Evolutionary conservation across 2,329 filamentous ascomycete genomes (phyloP).

Genomic region (Pleoardoris graminearum): DNA sequence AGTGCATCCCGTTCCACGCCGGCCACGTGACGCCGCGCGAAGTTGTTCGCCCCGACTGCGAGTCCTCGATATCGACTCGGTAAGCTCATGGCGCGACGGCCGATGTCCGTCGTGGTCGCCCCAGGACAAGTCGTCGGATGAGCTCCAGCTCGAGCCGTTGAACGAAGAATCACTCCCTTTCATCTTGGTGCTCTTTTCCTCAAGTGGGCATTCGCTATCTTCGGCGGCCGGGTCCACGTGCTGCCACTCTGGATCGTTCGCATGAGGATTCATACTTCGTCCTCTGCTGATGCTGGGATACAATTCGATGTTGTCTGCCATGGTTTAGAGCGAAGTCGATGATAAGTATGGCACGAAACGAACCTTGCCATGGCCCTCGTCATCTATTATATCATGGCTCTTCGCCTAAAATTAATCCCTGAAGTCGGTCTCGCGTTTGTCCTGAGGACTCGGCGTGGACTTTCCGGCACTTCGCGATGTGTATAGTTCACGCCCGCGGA

Average conservation of each 20-base stretch:
- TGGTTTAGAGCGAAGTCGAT: too few species aligned
- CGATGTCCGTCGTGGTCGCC: slow-evolving; percentile 20
- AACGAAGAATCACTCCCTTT: not conserved
- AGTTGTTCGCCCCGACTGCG: slow-evolving; percentile 6
- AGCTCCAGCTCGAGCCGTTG: not conserved
- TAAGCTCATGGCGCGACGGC: slow-evolving; percentile 13
- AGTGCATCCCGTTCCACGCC: not conserved
- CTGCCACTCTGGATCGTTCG: not conserved
- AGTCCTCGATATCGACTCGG: slow-evolving; percentile 12
- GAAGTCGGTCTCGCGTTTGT: not conserved
- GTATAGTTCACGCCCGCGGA: too few species aligned
- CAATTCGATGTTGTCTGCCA: slow-evolving; percentile 1
- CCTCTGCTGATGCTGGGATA: not conserved
- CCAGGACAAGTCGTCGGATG: not conserved
- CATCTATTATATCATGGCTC: not conserved
- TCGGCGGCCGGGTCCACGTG: not conserved
- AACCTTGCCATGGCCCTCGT: not conserved
- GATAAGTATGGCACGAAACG: too few species aligned
- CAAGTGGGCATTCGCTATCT: not conserved
- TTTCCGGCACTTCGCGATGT: too few species aligned
- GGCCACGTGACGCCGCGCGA: not conserved
- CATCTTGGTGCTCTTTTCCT: not conserved
- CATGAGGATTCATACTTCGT: not conserved
- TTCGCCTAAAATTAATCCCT: not conserved
- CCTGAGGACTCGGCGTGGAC: too few species aligned